A percentile compares a stretch with the other conserved stretches of the same genome.
Evolutionary conservation across 1,139 yeast species (phyloP).

Genomic region (Pichia sp.): DNA sequence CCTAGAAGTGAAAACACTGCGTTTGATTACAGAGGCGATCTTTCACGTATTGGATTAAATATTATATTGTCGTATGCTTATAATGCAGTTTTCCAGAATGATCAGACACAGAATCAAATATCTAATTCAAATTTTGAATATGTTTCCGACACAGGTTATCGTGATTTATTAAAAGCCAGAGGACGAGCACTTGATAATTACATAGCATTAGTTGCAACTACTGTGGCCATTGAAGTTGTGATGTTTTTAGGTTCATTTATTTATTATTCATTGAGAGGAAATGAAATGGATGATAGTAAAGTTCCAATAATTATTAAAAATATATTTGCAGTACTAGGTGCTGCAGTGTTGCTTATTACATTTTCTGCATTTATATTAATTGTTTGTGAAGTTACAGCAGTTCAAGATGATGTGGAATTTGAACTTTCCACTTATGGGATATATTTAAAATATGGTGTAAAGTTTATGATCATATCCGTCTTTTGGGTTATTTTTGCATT

Average conservation of each 20-base stretch:
- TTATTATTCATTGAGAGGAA: conserved; percentile 35
- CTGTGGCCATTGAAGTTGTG: conserved; percentile 28
- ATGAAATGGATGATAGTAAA: conserved; percentile 30
- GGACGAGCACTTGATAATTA: not conserved
- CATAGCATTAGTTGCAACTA: conserved; percentile 26
- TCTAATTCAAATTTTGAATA: conserved; percentile 8
- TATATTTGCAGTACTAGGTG: conserved; percentile 33
- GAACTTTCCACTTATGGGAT: conserved; percentile 44
- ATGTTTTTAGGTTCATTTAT: conserved; percentile 32
- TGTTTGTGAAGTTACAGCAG: conserved; percentile 22
- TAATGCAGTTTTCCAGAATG: conserved; percentile 17
- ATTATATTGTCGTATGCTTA: conserved; percentile 45
- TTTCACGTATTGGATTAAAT: conserved; percentile 37
- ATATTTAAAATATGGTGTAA: conserved; percentile 34
- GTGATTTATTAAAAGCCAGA: conserved; percentile 23
- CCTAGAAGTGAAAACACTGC: conserved; percentile 20
- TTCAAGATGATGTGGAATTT: conserved; percentile 29
- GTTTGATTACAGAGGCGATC: conserved; percentile 42
- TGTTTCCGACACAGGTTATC: conserved; percentile 22
- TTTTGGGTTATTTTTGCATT: conserved; percentile 33
- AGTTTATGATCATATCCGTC: conserved; percentile 11
- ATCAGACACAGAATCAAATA: conserved; percentile 17
- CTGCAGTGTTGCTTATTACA: conserved; percentile 18
- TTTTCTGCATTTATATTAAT: conserved; percentile 28
- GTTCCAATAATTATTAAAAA: conserved; percentile 24